These are phyloP conservation scores for Elaeis oleifera DNA, from an alignment of 202 grass and related monocot genomes.

Conservation along the genomic window DNA sequence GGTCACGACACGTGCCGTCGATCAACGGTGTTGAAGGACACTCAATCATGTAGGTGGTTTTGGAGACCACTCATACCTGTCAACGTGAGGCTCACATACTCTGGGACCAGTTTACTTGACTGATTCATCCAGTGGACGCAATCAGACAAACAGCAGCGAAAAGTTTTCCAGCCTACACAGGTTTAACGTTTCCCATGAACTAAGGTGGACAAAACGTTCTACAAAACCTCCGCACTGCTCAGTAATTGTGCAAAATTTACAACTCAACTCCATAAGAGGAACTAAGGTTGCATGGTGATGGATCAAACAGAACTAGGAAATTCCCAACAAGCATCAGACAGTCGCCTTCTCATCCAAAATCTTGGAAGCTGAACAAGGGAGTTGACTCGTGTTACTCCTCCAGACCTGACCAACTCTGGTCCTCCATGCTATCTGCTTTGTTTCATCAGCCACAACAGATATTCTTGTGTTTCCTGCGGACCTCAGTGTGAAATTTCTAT, in stretches of 20 bases:
- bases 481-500: conserved; percentile 77
- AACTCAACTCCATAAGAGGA: conserved; percentile 36
- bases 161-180: too few relatives aligned
- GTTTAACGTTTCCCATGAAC: too few relatives aligned
- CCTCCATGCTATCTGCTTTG: conserved; percentile 23
- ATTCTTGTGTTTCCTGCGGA: conserved; percentile 34
- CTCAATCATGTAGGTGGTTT: too few relatives aligned
- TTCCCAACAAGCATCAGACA: conserved; percentile 22
- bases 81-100: too few relatives aligned
- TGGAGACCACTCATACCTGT: too few relatives aligned
- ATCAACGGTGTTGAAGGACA: too few relatives aligned
- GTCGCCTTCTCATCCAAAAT: conserved; percentile 62
- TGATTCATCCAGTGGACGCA: too few relatives aligned
- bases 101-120: too few relatives aligned
- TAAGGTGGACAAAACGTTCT: too few relatives aligned
- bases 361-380: conserved; percentile 93
- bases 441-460: conserved; percentile 27
- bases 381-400: conserved; percentile 85
- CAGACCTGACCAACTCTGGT: conserved; percentile 68
- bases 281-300: conserved; percentile 26
- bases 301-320: conserved; percentile 3
- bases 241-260: conserved; percentile 24
- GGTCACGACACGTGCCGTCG: too few relatives aligned
- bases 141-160: too few relatives aligned
- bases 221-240: too few relatives aligned